A percentile compares a stretch with the other conserved stretches of the same genome.
Conservation (phyloP, 768 basidiomycete species). For the Leucocoprinus sp. region DNA sequence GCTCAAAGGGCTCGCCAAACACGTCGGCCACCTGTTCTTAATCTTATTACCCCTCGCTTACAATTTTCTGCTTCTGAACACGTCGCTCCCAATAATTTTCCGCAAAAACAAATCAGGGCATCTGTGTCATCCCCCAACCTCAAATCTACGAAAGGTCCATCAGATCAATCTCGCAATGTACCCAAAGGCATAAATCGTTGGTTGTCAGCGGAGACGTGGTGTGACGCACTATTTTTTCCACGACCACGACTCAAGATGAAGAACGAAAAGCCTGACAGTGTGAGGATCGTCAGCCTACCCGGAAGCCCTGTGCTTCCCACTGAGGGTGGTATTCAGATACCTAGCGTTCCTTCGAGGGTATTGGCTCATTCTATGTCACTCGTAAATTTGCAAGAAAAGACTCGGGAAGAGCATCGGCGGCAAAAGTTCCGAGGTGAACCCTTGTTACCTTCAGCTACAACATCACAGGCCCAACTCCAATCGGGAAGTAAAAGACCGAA, state of each 20-base stretch:
- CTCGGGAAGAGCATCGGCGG: not conserved
- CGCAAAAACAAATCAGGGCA: slow-evolving; percentile 31
- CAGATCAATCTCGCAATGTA: slow-evolving; percentile 6
- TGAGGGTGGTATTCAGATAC: slow-evolving; percentile 7
- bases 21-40: slow-evolving; percentile 4
- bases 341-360: slow-evolving; percentile 35
- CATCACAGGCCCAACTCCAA: slow-evolving; percentile 1
- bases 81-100: slow-evolving; percentile 11
- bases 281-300: slow-evolving; percentile 42
- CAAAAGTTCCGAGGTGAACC: not conserved
- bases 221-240: slow-evolving; percentile 71
- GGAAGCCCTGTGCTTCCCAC: slow-evolving; percentile 29
- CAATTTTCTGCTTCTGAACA: slow-evolving; percentile 10
- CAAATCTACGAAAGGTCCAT: slow-evolving; percentile 15
- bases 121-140: slow-evolving; percentile 66
- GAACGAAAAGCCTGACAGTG: slow-evolving; percentile 22
- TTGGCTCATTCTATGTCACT: slow-evolving; percentile 42
- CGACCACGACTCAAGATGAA: slow-evolving; percentile 60
- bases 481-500: not conserved
- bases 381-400: slow-evolving; percentile 23
- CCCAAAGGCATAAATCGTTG: slow-evolving; percentile 50
- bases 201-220: slow-evolving; percentile 74
- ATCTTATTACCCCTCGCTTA: slow-evolving; percentile 5
- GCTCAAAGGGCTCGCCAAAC: not conserved
- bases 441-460: slow-evolving; percentile 6